These are phyloP conservation scores for Penicillium sp. DNA, from an alignment of 2,329 filamentous ascomycete species.

Conservation along the genomic window DNA sequence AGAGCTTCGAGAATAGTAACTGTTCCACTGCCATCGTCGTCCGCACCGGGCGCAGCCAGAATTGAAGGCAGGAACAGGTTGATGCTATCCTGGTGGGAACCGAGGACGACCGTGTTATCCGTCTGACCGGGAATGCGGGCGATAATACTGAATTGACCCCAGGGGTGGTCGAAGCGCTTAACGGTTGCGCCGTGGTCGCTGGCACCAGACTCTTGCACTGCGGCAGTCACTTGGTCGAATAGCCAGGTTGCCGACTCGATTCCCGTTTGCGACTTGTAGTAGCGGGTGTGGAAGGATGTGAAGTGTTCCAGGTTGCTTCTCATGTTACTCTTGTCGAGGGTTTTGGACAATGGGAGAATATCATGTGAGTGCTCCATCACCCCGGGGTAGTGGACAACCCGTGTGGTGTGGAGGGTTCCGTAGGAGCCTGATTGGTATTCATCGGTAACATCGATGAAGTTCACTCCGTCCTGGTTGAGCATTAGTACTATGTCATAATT, in stretches of 20 bases:
- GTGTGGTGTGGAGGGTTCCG: slow-evolving; percentile 37
- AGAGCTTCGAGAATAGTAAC: slow-evolving; percentile 94
- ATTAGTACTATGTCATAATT: slow-evolving; percentile 3
- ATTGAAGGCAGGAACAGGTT: slow-evolving; percentile 86
- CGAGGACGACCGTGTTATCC: slow-evolving; percentile 82
- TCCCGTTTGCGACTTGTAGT: slow-evolving; percentile 64
- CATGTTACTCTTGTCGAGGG: slow-evolving; percentile 76
- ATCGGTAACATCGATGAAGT: slow-evolving; percentile 94
- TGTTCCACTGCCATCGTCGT: slow-evolving; percentile 89
- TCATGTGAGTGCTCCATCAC: slow-evolving; percentile 65
- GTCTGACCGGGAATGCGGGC: slow-evolving; percentile 84
- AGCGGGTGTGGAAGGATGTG: slow-evolving; percentile 60
- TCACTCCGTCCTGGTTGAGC: slow-evolving; percentile 66
- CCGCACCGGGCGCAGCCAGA: slow-evolving; percentile 84
- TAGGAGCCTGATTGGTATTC: slow-evolving; percentile 62
- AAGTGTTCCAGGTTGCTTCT: slow-evolving; percentile 70
- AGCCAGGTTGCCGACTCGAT: slow-evolving; percentile 87
- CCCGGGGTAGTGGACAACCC: slow-evolving; percentile 63
- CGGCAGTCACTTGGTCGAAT: slow-evolving; percentile 68
- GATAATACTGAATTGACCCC: slow-evolving; percentile 89
- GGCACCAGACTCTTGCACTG: slow-evolving; percentile 70
- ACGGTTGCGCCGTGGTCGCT: slow-evolving; percentile 65
- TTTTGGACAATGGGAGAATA: slow-evolving; percentile 65
- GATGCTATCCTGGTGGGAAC: slow-evolving; percentile 92
- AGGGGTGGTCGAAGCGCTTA: slow-evolving; percentile 74